phyloP scores from a whole-genome alignment of 495 filamentous ascomycete species.

The Choiromyces venosus region DNA sequence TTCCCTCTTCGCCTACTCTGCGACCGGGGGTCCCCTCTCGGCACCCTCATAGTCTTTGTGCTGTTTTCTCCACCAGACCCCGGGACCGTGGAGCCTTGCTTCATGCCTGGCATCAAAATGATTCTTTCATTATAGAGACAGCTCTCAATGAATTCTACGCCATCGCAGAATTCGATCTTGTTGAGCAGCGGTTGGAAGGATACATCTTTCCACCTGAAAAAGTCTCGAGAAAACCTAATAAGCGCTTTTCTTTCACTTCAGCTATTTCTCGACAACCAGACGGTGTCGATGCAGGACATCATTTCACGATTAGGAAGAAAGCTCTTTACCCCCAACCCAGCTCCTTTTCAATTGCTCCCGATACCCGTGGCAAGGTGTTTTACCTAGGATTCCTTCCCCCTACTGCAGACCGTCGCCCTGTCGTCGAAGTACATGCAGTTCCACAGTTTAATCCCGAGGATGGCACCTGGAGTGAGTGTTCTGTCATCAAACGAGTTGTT shows the following conservation, averaged over 20 bases:
- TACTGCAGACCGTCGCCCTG: constrained; percentile 35
- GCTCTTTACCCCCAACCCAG: constrained; percentile 30
- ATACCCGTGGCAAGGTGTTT: constrained; percentile 34
- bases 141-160: constrained; percentile 38
- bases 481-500: constrained; percentile 36
- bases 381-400: constrained; percentile 38
- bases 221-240: constrained; percentile 15
- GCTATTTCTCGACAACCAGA: constrained; percentile 4
- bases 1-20: constrained; percentile 10
- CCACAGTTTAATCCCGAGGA: constrained; percentile 26
- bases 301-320: constrained; percentile 38
- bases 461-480: constrained; percentile 33
- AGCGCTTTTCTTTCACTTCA: constrained; percentile 23
- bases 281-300: constrained; percentile 22
- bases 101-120: constrained; percentile 31
- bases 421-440: constrained; percentile 35
- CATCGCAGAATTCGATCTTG: constrained; percentile 36
- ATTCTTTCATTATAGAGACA: constrained; percentile 36
- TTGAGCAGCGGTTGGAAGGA: constrained; percentile 36
- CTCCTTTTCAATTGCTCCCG: constrained; percentile 33
- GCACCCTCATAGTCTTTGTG: constrained; percentile 34
- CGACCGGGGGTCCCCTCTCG: constrained; percentile 22
- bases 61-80: constrained; percentile 32
- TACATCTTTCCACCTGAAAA: constrained; percentile 28
- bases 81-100: constrained; percentile 35